Evolutionary conservation across 192 early-diverging fungal species (phyloP), one percentile per base, ranked within the genome.

Genomic region (Backusella liffmaniae): DNA sequence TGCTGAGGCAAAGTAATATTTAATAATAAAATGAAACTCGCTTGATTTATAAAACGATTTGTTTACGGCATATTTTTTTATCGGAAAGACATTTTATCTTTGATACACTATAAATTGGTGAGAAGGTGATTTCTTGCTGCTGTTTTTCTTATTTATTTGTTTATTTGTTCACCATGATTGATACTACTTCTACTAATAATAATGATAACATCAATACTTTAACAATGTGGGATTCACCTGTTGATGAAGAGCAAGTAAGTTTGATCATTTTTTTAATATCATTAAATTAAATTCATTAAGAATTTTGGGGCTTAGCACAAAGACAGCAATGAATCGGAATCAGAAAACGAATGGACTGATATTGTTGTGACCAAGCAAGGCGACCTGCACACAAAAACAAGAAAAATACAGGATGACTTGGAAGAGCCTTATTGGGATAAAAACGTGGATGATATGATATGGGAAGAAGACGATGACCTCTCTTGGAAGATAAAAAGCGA

Each of bases 261-360:
- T 49, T 18, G 5, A n/a, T 8, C 9, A 26, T 21, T 23, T 59
- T 0, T 9, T 18, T n/a, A 4, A 7, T 49, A 18, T 16, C 18
- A n/a, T 49, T 49, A 18, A 49, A n/a, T 49, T 49, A n/a, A 49
- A 21, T 53, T 18, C n/a, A 53, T 26, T 23, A 59, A 26, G 23
- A 59, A 59, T 9, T 18, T 9, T 10, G 23, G 53, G 21, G 23
- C 23, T 59, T 59, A 59, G 23, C 23, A 59, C 9, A 62, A 29
- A 8, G 12, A 29, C 12, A 26, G 29, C 9, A 62, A 23, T 12
- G 56, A 29, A 62, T 62, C 56, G 12, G 68, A 70, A 70, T 18
- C 68, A 44, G 68, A 70, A 29, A 70, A 70, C 5, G 68, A 70
- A 42, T 70, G 68, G 68, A 42, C 39, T 2, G 68, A 70, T 26